Base-by-base conservation (phyloP, 179 eudicot genomes). In the Spinacia oleracea region DNA sequence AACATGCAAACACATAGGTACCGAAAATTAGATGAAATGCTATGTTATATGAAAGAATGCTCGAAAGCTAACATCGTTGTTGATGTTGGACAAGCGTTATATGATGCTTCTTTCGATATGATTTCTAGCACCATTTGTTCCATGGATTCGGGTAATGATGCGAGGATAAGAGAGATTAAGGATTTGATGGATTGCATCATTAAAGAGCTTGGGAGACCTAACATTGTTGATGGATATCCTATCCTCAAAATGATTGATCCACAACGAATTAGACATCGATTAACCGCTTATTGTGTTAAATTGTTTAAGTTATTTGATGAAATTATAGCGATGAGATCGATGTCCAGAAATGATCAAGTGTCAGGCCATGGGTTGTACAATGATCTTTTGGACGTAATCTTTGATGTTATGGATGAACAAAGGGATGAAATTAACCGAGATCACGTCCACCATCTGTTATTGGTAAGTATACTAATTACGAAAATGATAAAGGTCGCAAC, bases 181-280 rank as follows among this genome's bases (percentile, higher is more conserved):
- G 65, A 74, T 3, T 38, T 74, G 32, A 56, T 72, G 43, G 29
- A 75, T 48, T 1, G 43, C 40, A 31, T 80, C 23, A 64, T 73
- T 8, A 32, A 12, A 15, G 78, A 46, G 34, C 35, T 34, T 4
- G 82, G 73, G 18, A 65, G 55, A 14, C 72, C 78, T 25, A 80
- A 80, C 40, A 35, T 74, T 2, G 72, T 76, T n/a, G 82, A 64
- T 56, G 48, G 58, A 40, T 80, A 63, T 64, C 82, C 78, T 6
- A 3, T 80, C 6, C 78, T 80, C 40, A 80, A 53, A 42, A 12
- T 35, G 46, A 6, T 74, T 34, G 82, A 80, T 74, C 82, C 78
- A 29, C 73, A 63, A 65, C 72, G 78, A 23, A 66, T 80, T 48
- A 68, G 78, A 9, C 63, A 31, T 23, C 73, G 40, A 11, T 51